Evolutionary conservation across 2,329 filamentous ascomycete species (phyloP).

Genomic region (Fonsecaea nubica): DNA sequence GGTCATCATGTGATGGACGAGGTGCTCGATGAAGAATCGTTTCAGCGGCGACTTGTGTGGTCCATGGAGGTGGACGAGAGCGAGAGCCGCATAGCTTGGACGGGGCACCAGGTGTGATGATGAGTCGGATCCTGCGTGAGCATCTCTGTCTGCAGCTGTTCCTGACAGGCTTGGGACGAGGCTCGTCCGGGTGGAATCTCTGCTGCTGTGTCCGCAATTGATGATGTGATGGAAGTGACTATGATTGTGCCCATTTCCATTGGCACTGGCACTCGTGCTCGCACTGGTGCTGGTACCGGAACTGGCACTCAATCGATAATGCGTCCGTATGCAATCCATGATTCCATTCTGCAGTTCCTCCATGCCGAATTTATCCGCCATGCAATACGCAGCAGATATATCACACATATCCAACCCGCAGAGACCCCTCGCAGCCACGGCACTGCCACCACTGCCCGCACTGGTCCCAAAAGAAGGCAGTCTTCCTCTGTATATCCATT

Average conservation of each 20-base stretch:
- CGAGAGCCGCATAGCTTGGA: conserved; percentile 31
- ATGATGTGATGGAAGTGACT: conserved; percentile 1
- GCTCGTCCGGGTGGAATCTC: conserved; percentile 7
- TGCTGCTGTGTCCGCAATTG: conserved; percentile 6
- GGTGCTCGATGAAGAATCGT: conserved; percentile 35
- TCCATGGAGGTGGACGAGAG: conserved; percentile 29
- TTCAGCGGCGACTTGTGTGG: conserved; percentile 34
- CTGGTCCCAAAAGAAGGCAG: conserved; percentile 26
- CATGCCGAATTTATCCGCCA: conserved; percentile 37
- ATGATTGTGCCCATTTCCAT: conserved; percentile 8
- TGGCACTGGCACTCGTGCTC: neutral
- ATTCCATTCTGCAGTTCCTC: conserved; percentile 36
- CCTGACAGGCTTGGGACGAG: conserved; percentile 6
- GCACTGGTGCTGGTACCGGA: too few species aligned
- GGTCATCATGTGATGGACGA: conserved; percentile 37
- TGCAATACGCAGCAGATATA: conserved; percentile 32
- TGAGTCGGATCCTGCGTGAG: neutral
- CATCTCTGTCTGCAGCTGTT: neutral
- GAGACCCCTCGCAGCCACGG: neutral
- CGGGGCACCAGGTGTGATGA: neutral
- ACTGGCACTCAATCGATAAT: conserved; percentile 11
- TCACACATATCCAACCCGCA: conserved; percentile 21
- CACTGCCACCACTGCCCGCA: neutral
- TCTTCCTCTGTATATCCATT: conserved; percentile 37
- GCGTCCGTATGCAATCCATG: conserved; percentile 31